These are phyloP conservation scores for Exophiala calicioides DNA, from an alignment of 2,329 filamentous ascomycete genomes.

Conservation along the genomic window DNA sequence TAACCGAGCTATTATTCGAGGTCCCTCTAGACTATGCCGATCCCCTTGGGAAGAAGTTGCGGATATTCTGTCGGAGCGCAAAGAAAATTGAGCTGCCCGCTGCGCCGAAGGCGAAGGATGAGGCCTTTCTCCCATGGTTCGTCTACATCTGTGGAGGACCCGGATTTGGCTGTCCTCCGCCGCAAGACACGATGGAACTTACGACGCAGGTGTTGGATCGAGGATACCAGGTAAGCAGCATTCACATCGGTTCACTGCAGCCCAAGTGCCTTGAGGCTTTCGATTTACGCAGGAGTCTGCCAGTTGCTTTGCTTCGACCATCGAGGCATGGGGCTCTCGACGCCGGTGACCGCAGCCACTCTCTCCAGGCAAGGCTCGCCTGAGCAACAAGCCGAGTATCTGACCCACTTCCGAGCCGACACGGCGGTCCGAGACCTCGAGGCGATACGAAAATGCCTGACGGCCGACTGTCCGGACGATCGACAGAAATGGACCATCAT, in stretches of 20 bases:
- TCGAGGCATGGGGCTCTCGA: conserved; percentile 82
- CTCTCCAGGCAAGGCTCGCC: conserved; percentile 64
- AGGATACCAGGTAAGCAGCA: conserved; percentile 71
- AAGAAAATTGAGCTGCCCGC: conserved; percentile 66
- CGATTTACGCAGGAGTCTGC: conserved; percentile 35
- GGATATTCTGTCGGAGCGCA: conserved; percentile 76
- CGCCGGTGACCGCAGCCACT: conserved; percentile 72
- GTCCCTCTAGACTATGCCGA: conserved; percentile 78
- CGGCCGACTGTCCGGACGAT: conserved; percentile 65
- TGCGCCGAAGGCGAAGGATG: conserved; percentile 37
- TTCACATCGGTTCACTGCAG: conserved; percentile 19
- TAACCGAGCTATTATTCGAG: conserved; percentile 83
- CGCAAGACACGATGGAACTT: conserved; percentile 67
- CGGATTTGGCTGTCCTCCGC: conserved; percentile 72
- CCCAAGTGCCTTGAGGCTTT: conserved; percentile 23
- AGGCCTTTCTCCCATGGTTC: conserved; percentile 57
- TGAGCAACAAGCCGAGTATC: conserved; percentile 72
- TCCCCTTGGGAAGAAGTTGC: conserved; percentile 62
- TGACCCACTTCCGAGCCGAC: conserved; percentile 84
- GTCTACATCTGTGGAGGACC: conserved; percentile 86
- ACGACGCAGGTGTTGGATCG: conserved; percentile 71
- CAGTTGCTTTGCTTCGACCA: conserved; percentile 79
- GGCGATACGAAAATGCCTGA: conserved; percentile 75
- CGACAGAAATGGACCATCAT: conserved; percentile 81
- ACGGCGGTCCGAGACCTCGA: conserved; percentile 88